phyloP scores from a whole-genome alignment of 805 yeast genomes.

The Grigorovia transvaalensis region DNA sequence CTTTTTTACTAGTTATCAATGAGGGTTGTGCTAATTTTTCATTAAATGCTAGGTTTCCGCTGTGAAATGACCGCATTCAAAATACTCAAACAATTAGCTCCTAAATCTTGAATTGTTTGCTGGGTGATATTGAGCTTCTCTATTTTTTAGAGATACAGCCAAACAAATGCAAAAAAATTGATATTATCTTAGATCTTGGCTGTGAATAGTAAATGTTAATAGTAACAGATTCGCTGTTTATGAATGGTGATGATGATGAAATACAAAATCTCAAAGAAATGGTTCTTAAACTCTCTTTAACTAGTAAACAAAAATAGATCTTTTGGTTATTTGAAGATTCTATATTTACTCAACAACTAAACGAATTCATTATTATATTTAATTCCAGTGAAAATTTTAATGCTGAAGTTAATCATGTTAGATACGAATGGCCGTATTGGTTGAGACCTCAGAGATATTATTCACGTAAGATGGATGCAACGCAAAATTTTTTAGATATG shows the following conservation, averaged over 20 bases:
- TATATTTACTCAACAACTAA: constrained; percentile 33
- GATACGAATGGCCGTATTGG: constrained; percentile 92
- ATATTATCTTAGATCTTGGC: too few relatives aligned
- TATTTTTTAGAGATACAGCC: too few relatives aligned
- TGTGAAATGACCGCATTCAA: too few relatives aligned
- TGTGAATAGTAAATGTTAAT: too few relatives aligned
- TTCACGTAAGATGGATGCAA: constrained; percentile 79
- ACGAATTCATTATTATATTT: constrained; percentile 40
- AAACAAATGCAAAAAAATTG: too few relatives aligned
- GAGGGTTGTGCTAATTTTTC: too few relatives aligned
- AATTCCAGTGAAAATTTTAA: constrained; percentile 3
- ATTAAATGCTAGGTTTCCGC: too few relatives aligned
- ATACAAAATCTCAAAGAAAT: not conserved
- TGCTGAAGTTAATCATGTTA: constrained; percentile 43
- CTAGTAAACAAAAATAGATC: constrained; percentile 34
- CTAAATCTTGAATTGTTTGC: too few relatives aligned
- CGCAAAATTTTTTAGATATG: constrained; percentile 80
- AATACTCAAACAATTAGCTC: too few relatives aligned
- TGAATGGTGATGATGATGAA: constrained; percentile 10
- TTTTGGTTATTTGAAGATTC: constrained; percentile 85
- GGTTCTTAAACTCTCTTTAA: not conserved
- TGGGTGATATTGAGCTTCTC: too few relatives aligned
- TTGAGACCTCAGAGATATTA: constrained; percentile 65
- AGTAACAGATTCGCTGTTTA: constrained; percentile 13
- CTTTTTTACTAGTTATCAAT: not conserved